Evolutionary conservation across 2,329 filamentous ascomycete genomes (phyloP).

Genomic region (Leptodontidium sp.): DNA sequence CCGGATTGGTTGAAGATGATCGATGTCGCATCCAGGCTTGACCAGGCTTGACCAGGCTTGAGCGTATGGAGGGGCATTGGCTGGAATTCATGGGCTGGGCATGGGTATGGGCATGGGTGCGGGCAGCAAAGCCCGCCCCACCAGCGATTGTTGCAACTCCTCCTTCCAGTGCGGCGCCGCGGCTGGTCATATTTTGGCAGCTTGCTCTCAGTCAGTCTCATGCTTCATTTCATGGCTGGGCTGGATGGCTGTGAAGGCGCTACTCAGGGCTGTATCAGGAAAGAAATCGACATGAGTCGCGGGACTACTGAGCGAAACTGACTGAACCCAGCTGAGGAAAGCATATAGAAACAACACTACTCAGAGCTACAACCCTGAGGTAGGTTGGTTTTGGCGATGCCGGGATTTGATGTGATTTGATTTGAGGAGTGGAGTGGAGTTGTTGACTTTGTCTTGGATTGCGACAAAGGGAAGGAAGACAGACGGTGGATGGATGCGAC

Average conservation of each 20-base stretch:
- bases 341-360: not conserved
- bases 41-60: not conserved
- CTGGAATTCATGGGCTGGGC: not conserved
- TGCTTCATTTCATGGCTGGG: not conserved
- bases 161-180: slow-evolving; percentile 15
- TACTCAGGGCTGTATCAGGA: slow-evolving; percentile 21
- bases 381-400: too few species aligned
- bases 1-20: not conserved
- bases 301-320: not conserved
- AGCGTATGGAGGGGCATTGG: not conserved
- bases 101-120: not conserved
- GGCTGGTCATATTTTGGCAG: slow-evolving; percentile 26
- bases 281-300: slow-evolving; percentile 23
- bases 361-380: not conserved
- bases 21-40: not conserved
- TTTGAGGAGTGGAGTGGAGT: too few species aligned
- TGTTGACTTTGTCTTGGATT: too few species aligned
- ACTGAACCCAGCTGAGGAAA: not conserved
- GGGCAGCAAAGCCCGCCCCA: too few species aligned
- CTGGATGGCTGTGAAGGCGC: not conserved
- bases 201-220: not conserved
- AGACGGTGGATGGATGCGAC: too few species aligned
- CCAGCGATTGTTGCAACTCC: too few species aligned
- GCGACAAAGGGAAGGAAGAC: not conserved
- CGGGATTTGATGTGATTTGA: too few species aligned